phyloP scores from a whole-genome alignment of 1,284 basidiomycete genomes.

The Hemileia vastatrix region DNA sequence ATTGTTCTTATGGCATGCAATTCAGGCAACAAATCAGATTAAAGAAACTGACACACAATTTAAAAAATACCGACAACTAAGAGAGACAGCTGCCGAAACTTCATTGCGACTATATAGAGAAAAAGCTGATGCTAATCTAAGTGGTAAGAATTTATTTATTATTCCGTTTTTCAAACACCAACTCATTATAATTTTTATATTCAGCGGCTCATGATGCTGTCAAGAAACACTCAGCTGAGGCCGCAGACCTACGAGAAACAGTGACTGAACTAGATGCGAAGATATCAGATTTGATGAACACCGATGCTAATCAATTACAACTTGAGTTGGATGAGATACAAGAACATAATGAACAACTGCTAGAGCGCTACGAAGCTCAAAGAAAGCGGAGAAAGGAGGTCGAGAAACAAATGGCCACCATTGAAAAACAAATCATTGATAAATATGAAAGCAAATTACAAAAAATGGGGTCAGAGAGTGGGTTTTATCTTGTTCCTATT shows the following conservation, averaged over 20 bases:
- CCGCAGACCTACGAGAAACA: too few species aligned
- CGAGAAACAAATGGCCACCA: neutral
- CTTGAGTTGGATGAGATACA: too few species aligned
- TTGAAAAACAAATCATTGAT: neutral
- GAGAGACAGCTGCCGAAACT: slow-evolving; percentile 10
- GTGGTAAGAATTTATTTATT: neutral
- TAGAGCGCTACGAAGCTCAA: too few species aligned
- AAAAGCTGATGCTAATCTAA: slow-evolving; percentile 1
- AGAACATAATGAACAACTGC: too few species aligned
- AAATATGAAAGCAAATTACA: neutral
- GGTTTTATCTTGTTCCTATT: neutral
- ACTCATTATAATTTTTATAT: neutral
- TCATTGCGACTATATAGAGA: slow-evolving; percentile 3
- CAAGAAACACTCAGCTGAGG: too few species aligned
- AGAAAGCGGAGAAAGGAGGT: slow-evolving; percentile 20
- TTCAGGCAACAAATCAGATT: too few species aligned
- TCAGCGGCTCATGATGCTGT: slow-evolving; percentile 6
- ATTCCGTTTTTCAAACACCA: too few species aligned
- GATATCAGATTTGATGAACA: too few species aligned
- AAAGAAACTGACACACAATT: slow-evolving; percentile 13
- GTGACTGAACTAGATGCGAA: too few species aligned
- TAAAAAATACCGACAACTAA: slow-evolving; percentile 10
- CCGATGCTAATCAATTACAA: too few species aligned
- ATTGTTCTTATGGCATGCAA: too few species aligned
- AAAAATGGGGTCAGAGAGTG: neutral